Evolutionary conservation across 805 yeast genomes (phyloP).

Genomic region (Pichia pseudocactophila): DNA sequence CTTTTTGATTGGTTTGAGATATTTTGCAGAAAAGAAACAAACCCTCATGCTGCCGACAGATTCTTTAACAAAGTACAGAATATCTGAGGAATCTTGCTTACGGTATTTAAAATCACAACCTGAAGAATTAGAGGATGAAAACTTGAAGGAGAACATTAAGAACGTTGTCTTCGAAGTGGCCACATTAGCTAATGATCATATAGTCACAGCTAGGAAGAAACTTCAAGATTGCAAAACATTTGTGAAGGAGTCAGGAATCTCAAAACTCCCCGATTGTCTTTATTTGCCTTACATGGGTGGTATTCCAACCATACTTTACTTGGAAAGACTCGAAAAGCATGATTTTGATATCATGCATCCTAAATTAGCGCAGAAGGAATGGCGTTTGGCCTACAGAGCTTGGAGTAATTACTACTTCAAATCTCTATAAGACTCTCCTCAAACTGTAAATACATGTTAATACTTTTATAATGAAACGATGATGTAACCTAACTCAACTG

Average conservation of each 20-base stretch:
- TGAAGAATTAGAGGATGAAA: conserved; percentile 26
- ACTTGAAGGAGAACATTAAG: conserved; percentile 29
- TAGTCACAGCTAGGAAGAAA: conserved; percentile 58
- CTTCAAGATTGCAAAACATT: conserved; percentile 29
- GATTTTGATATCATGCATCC: conserved; percentile 54
- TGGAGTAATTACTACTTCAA: conserved; percentile 34
- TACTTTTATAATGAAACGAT: too few species aligned
- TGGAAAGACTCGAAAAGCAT: conserved; percentile 47
- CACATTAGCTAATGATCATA: conserved; percentile 70
- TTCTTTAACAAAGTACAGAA: conserved; percentile 38
- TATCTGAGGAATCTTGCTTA: conserved; percentile 59
- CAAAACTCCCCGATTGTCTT: conserved; percentile 47
- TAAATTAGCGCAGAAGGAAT: conserved; percentile 41
- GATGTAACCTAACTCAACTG: too few species aligned
- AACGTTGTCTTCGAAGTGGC: conserved; percentile 64
- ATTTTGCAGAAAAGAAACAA: conserved; percentile 42
- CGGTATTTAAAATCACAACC: conserved; percentile 34
- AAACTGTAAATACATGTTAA: neutral
- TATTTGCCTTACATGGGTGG: conserved; percentile 61
- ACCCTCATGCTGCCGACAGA: conserved; percentile 58
- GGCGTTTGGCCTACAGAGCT: conserved; percentile 58
- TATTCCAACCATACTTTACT: conserved; percentile 55
- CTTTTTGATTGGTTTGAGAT: conserved; percentile 49
- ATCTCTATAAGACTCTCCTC: neutral
- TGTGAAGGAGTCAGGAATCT: conserved; percentile 17